Evolutionary conservation across 495 filamentous ascomycete species (phyloP).

Genomic region (Jackrogersella minutella): DNA sequence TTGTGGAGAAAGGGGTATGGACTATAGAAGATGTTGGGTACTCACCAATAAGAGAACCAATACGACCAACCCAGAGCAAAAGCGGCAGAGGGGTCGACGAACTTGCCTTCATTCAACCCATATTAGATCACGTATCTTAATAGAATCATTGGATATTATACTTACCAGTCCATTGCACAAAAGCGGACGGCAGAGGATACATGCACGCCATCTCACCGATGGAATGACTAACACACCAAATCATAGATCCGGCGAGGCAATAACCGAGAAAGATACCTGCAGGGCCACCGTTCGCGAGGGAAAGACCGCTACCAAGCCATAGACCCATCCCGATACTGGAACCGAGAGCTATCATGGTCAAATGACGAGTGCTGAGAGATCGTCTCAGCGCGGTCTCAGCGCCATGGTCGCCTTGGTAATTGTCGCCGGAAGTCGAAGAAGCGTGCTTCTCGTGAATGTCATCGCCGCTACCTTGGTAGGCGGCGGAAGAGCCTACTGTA

Average conservation of each 20-base stretch:
- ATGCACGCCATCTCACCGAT: constrained; percentile 69
- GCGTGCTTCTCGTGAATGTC: constrained; percentile 13
- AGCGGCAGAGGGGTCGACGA: constrained; percentile 69
- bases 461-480: constrained; percentile 7
- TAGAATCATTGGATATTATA: background rate
- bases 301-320: constrained; percentile 67
- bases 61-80: constrained; percentile 71
- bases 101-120: constrained; percentile 47
- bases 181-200: constrained; percentile 70
- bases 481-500: background rate
- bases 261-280: constrained; percentile 68
- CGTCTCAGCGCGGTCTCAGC: constrained; percentile 38
- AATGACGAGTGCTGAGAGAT: constrained; percentile 54
- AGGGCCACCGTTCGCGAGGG: constrained; percentile 64
- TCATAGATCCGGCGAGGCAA: constrained; percentile 63
- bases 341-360: constrained; percentile 68
- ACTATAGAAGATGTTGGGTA: background rate
- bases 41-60: constrained; percentile 42
- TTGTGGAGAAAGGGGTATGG: background rate
- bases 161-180: constrained; percentile 64
- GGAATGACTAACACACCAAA: constrained; percentile 59
- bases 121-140: background rate
- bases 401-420: constrained; percentile 20
- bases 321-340: constrained; percentile 72
- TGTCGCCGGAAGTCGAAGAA: background rate